Evolutionary conservation across 306 rosid species (phyloP), one percentile per base, ranked within the genome.

Genomic region (Corylus heterophylla): DNA sequence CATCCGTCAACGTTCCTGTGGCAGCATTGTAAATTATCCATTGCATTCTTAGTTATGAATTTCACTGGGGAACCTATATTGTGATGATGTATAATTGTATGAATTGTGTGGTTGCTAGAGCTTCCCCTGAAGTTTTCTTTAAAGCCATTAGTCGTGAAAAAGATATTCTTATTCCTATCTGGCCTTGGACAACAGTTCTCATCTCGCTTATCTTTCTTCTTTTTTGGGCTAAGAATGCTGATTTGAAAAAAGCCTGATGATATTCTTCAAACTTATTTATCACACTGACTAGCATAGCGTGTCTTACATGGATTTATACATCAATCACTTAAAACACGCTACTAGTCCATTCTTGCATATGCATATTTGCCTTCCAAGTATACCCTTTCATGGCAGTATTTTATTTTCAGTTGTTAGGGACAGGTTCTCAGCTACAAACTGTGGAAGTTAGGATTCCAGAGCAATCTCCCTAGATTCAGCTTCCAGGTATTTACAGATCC

Each of bases 401-500:
- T 42, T 42, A 42, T 6, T 0, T 42, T 42, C 7, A 42, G 4
- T 39, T 39, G 6, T 6, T 42, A 42, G 72, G 11, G 25, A 75
- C 56, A 71, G 62, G 79, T 59, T 37, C 73, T 35, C 31, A 74
- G 66, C 79, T 74, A 62, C 69, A 56, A 69, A 27, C 13, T 12
- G 39, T 69, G 75, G 54, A 31, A 22, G 47, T 37, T 8, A 70
- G 58, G 55, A 84, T 87, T 87, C 91, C 78, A 88, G 77, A 31
- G 89, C 49, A 74, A 91, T 69, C 44, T 84, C 86, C 2, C 78
- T 76, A 18, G 97, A 87, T 83, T 93, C 97, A 37, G 98, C 89
- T 85, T 95, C 97, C 69, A 92, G 94, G 88, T 90, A 95, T 75
- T 85, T 92, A 85, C 98, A 91, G 44, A 95, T 95, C 80, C 94